Evolutionary conservation across 2,329 filamentous ascomycete genomes (phyloP).

Genomic region (Fusarium buharicum): DNA sequence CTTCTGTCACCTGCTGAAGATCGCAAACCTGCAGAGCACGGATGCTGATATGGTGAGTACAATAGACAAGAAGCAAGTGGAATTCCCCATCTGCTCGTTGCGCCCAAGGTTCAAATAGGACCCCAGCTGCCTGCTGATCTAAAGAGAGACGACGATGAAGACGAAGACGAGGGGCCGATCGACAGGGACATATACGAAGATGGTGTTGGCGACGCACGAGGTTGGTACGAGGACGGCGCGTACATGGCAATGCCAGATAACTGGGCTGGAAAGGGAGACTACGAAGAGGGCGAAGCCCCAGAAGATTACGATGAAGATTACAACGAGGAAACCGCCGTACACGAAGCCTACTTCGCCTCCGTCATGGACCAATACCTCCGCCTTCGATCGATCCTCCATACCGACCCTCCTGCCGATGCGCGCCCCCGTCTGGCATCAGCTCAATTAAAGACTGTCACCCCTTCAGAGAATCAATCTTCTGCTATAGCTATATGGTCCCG

Average conservation of each 20-base stretch:
- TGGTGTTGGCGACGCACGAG: slow-evolving; percentile 64
- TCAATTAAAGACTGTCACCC: slow-evolving; percentile 65
- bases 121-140: slow-evolving; percentile 59
- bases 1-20: slow-evolving; percentile 45
- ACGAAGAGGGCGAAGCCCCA: slow-evolving; percentile 44
- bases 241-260: slow-evolving; percentile 71
- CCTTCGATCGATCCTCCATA: slow-evolving; percentile 71
- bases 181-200: slow-evolving; percentile 60
- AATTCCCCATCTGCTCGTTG: slow-evolving; percentile 77
- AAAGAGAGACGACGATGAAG: slow-evolving; percentile 40
- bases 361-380: slow-evolving; percentile 72
- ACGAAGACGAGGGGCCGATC: slow-evolving; percentile 46
- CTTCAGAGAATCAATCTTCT: slow-evolving; percentile 62
- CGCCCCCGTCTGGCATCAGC: slow-evolving; percentile 63
- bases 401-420: slow-evolving; percentile 62
- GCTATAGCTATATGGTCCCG: slow-evolving; percentile 63
- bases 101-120: slow-evolving; percentile 64
- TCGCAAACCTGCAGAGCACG: slow-evolving; percentile 24
- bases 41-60: slow-evolving; percentile 64
- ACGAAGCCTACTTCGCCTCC: slow-evolving; percentile 73
- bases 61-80: slow-evolving; percentile 77
- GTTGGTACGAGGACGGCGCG: slow-evolving; percentile 81
- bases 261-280: slow-evolving; percentile 44
- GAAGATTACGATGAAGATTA: slow-evolving; percentile 42
- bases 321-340: slow-evolving; percentile 56